Evolutionary conservation across 768 basidiomycete genomes (phyloP).

Genomic region (Tubosaeta sp.): DNA sequence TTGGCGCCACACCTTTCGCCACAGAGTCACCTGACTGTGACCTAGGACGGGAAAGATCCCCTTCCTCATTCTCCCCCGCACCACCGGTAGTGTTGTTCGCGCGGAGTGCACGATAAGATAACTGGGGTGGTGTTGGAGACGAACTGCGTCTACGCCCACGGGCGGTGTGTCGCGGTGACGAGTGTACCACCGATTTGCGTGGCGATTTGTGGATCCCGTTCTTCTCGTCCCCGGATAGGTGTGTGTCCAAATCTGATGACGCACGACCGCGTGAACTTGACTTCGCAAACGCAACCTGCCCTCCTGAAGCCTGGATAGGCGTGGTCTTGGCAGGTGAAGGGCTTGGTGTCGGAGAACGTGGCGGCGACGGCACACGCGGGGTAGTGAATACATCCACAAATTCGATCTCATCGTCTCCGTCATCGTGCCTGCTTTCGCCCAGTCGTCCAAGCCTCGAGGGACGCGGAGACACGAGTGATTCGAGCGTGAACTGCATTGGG

Average conservation of each 20-base stretch:
- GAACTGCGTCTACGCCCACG: background rate
- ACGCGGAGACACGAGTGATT: background rate
- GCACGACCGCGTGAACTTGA: slow-evolving; percentile 2
- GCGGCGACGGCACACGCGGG: slow-evolving; percentile 17
- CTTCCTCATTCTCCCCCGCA: background rate
- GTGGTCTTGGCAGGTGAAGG: slow-evolving; percentile 7
- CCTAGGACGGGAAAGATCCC: background rate
- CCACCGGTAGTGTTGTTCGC: background rate
- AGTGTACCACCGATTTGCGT: slow-evolving; percentile 21
- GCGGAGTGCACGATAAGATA: background rate
- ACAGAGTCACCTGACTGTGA: background rate
- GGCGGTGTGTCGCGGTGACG: slow-evolving; percentile 20
- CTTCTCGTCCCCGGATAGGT: slow-evolving; percentile 3
- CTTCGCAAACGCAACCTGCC: background rate
- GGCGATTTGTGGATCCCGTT: slow-evolving; percentile 18
- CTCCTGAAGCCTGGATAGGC: background rate
- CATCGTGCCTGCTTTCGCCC: background rate
- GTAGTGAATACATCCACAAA: slow-evolving; percentile 22
- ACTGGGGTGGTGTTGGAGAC: slow-evolving; percentile 13
- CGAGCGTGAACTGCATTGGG: slow-evolving; percentile 21
- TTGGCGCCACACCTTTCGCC: background rate
- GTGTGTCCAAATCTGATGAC: slow-evolving; percentile 5
- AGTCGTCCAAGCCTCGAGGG: background rate
- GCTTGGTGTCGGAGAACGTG: slow-evolving; percentile 18
- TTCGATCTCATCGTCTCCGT: slow-evolving; percentile 1